A percentile compares a stretch with the other conserved stretches of the same genome.
Conservation (phyloP, 1,139 yeast species). For the Lodderomyces oxycetoniae region DNA sequence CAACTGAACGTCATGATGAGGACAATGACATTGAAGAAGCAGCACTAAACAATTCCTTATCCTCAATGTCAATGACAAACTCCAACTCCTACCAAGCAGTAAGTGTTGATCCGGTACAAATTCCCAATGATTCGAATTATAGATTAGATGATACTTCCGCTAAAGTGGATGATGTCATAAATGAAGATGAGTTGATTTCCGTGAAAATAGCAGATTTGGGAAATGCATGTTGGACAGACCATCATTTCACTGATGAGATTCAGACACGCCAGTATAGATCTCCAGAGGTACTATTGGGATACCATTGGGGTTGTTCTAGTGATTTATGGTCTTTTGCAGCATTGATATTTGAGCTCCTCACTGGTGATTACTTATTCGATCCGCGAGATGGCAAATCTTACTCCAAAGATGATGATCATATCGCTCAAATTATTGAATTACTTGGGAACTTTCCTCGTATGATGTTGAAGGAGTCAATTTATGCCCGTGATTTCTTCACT, state of each 20-base stretch:
- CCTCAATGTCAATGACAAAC: conserved; percentile 40
- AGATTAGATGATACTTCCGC: conserved; percentile 9
- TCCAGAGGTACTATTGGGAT: conserved; percentile 45
- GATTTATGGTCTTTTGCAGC: conserved; percentile 50
- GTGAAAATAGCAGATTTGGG: conserved; percentile 50
- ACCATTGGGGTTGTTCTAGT: conserved; percentile 48
- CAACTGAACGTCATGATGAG: conserved; percentile 9
- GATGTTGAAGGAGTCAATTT: conserved; percentile 41
- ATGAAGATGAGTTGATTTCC: conserved; percentile 44
- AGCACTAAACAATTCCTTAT: conserved; percentile 35
- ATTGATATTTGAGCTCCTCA: conserved; percentile 41
- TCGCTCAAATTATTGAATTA: conserved; percentile 46
- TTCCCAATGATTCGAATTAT: conserved; percentile 16
- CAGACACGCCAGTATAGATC: conserved; percentile 48
- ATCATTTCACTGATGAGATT: conserved; percentile 48
- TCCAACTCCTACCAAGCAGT: conserved; percentile 22
- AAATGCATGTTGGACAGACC: conserved; percentile 47
- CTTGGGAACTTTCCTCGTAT: conserved; percentile 42
- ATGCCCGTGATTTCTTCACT: conserved; percentile 42
- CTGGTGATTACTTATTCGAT: conserved; percentile 47
- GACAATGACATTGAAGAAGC: conserved; percentile 6
- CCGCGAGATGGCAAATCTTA: conserved; percentile 46
- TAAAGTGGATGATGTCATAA: conserved; percentile 20
- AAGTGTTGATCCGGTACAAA: conserved; percentile 22
- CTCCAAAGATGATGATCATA: conserved; percentile 47